Base-by-base conservation (phyloP, 1,284 basidiomycete genomes). In the Tylopilus orsonianus region DNA sequence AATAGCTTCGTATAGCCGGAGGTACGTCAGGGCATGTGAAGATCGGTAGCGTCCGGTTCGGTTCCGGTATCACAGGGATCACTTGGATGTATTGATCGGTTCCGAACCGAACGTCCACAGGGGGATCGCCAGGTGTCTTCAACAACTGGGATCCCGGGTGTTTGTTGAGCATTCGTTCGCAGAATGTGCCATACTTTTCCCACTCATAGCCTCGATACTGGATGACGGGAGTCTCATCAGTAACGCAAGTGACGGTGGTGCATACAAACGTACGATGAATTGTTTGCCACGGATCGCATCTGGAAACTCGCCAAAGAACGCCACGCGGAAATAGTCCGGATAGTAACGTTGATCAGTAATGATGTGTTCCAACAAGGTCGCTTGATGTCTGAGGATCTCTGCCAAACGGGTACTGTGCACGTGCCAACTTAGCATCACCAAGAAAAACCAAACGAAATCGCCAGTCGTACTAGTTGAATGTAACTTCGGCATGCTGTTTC, bases 241-340 rank as follows among this genome's bases (percentile, higher is more conserved):
- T 41, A 20, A 34, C 23, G 40, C 23, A 37, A 22, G 36, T 1
- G 12, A 30, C 12, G 20, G 12, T 14, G 32, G 12, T 13, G 34
- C 23, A 8, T 42, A 37, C 29, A 26, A 10, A 71, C 84, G 55
- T 69, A 90, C 90, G 53, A 93, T 84, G 68, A 93, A 95, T 56
- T 91, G 87, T 66, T 93, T 93, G 59, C 88, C 82, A 49, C 88
- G 81, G 42, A 94, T 82, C 5, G 89, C 88, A 13, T 74, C 78
- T 1, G 93, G 93, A 74, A 94, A 96, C 56, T 83, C 85, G n/a
- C 93, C 93, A 66, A 87, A 93, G 71, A 94, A 96, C 4, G 90
- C 87, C 12, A 98, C 92, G 41, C 92, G 78, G 76, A 96, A 99
- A 70, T 96, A 97, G 59, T 93, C 90, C 6, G 90, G 82, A 61